These are phyloP conservation scores for Pythium chondricola DNA, from an alignment of 352 stramenopile genomes.

Conservation along the genomic window DNA sequence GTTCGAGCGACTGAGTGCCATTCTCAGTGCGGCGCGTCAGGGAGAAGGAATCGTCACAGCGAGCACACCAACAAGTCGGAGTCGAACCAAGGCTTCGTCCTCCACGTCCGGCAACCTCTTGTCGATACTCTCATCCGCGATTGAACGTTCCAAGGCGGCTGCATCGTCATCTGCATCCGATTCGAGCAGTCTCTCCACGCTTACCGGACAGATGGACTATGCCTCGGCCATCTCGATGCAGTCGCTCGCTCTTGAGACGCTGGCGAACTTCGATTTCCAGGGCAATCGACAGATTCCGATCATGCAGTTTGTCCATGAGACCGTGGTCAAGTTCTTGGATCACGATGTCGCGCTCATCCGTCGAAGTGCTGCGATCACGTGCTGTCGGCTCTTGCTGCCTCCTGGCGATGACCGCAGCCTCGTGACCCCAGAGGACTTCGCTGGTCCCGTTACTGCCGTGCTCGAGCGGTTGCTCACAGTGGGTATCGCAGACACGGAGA, in stretches of 20 bases:
- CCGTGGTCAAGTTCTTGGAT: conserved; percentile 83
- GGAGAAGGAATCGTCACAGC: conserved; percentile 36
- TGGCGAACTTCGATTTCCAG: conserved; percentile 84
- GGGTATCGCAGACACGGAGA: conserved; percentile 82
- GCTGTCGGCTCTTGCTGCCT: conserved; percentile 78
- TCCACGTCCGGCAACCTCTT: conserved; percentile 66
- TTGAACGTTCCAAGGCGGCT: conserved; percentile 35
- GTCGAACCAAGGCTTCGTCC: conserved; percentile 67
- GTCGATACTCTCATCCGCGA: conserved; percentile 62
- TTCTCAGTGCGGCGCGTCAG: conserved; percentile 45
- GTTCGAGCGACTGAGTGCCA: conserved; percentile 75
- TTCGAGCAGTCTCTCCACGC: conserved; percentile 6
- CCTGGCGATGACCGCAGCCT: conserved; percentile 51
- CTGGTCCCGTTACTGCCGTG: conserved; percentile 62
- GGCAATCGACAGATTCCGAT: conserved; percentile 81
- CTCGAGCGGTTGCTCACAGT: conserved; percentile 77
- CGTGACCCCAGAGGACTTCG: conserved; percentile 70
- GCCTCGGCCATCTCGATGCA: conserved; percentile 73
- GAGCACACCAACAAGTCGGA: conserved; percentile 54
- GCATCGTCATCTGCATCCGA: conserved; percentile 33
- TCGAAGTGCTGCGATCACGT: conserved; percentile 84
- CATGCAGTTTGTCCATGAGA: conserved; percentile 86
- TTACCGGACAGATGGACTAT: conserved; percentile 25
- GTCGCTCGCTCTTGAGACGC: conserved; percentile 74
- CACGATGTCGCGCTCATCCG: conserved; percentile 80